phyloP scores from a whole-genome alignment of 257 asterid species.

The Solanum pimpinellifolium region DNA sequence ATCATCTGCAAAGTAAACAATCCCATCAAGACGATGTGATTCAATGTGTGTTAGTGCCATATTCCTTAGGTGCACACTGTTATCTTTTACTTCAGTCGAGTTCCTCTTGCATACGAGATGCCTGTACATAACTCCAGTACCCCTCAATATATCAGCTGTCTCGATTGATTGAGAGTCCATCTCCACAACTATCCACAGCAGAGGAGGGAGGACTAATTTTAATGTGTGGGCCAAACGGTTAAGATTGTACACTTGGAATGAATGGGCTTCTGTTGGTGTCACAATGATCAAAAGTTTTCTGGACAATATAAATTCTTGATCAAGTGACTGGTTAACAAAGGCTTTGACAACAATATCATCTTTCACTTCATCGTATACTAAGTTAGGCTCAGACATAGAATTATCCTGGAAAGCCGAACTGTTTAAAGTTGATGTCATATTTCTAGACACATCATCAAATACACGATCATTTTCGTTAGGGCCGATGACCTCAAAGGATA shows the following conservation, averaged over 20 bases:
- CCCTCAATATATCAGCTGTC: slow-evolving; percentile 54
- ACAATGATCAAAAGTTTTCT: slow-evolving; percentile 58
- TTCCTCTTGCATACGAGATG: slow-evolving; percentile 47
- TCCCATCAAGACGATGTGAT: slow-evolving; percentile 63
- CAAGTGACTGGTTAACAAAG: slow-evolving; percentile 6
- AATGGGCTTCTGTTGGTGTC: slow-evolving; percentile 35
- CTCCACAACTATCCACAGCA: slow-evolving; percentile 75
- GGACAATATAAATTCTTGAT: slow-evolving; percentile 7
- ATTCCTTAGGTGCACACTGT: slow-evolving; percentile 33
- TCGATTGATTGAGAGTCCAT: slow-evolving; percentile 42
- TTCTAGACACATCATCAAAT: slow-evolving; percentile 10
- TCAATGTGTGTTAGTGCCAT: slow-evolving; percentile 65
- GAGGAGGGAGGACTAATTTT: slow-evolving; percentile 38
- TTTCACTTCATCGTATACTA: slow-evolving; percentile 1
- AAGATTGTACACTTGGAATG: slow-evolving; percentile 39
- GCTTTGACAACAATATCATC: not conserved
- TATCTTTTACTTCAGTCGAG: slow-evolving; percentile 22
- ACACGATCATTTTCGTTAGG: not conserved
- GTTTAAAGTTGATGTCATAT: slow-evolving; percentile 8
- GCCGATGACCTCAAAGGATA: slow-evolving; percentile 24
- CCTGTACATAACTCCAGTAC: slow-evolving; percentile 52
- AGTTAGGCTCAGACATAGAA: slow-evolving; percentile 3
- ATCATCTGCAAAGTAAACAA: slow-evolving; percentile 62
- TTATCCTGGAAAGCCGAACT: slow-evolving; percentile 7
- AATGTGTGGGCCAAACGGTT: slow-evolving; percentile 46